phyloP scores from a whole-genome alignment of 2,329 filamentous ascomycete genomes.

The Boeremia lycopersici region DNA sequence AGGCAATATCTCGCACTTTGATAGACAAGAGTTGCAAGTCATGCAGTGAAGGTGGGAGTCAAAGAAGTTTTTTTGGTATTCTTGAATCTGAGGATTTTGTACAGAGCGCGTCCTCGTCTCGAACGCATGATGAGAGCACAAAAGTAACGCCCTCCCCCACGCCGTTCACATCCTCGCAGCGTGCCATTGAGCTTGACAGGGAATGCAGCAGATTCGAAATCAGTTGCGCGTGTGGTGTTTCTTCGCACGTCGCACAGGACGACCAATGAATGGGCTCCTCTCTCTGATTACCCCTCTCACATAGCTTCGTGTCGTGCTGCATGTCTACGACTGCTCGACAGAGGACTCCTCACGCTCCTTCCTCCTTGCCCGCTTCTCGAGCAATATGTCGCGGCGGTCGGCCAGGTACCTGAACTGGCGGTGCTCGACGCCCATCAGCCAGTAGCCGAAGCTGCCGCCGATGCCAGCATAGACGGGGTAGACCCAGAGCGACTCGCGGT shows the following conservation, averaged over 20 bases:
- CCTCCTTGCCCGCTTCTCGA: slow-evolving; percentile 88
- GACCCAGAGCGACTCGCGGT: slow-evolving; percentile 80
- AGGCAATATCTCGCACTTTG: slow-evolving; percentile 38
- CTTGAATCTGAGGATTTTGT: slow-evolving; percentile 34
- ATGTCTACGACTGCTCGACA: slow-evolving; percentile 27
- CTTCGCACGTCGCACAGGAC: background rate
- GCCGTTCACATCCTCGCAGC: background rate
- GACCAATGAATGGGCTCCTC: background rate
- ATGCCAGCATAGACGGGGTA: slow-evolving; percentile 88
- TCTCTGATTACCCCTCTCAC: slow-evolving; percentile 12
- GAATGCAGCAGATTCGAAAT: slow-evolving; percentile 11
- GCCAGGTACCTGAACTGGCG: slow-evolving; percentile 77
- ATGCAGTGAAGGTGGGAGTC: background rate
- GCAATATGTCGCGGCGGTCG: slow-evolving; percentile 77
- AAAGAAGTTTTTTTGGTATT: slow-evolving; percentile 13
- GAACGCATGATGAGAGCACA: slow-evolving; percentile 32
- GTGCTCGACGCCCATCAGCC: slow-evolving; percentile 88
- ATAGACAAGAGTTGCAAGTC: background rate
- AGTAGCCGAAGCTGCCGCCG: slow-evolving; percentile 94
- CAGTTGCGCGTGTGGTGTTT: slow-evolving; percentile 1
- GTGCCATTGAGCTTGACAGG: slow-evolving; percentile 3
- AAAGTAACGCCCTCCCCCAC: slow-evolving; percentile 13
- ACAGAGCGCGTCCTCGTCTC: slow-evolving; percentile 41
- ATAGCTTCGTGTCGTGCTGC: background rate
- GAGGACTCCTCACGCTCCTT: slow-evolving; percentile 65